phyloP scores from a whole-genome alignment of 768 basidiomycete species.

The Podaxis sp. region DNA sequence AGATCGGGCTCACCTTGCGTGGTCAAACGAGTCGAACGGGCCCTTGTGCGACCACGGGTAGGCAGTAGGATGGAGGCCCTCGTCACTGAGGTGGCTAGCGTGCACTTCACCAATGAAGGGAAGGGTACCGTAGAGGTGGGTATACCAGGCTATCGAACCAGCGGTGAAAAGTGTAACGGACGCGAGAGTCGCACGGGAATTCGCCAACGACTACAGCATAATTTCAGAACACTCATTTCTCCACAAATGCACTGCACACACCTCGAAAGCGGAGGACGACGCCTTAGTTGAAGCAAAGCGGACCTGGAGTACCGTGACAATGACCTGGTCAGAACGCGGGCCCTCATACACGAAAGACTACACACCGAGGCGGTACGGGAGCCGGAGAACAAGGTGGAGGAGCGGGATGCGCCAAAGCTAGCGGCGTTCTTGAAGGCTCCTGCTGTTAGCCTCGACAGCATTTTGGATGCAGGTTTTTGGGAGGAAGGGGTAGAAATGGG shows the following conservation, averaged over 20 bases:
- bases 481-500: conserved; percentile 36
- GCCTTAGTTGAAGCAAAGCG: conserved; percentile 73
- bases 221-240: conserved; percentile 13
- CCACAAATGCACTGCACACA: conserved; percentile 32
- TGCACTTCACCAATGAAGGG: conserved; percentile 92
- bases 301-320: conserved; percentile 42
- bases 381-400: conserved; percentile 37
- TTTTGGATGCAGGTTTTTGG: conserved; percentile 54
- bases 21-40: conserved; percentile 88
- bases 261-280: conserved; percentile 61
- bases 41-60: conserved; percentile 96
- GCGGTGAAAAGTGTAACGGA: conserved; percentile 76
- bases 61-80: conserved; percentile 84
- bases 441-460: conserved; percentile 82
- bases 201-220: conserved; percentile 53
- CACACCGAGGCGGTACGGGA: conserved; percentile 54
- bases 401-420: conserved; percentile 45
- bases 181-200: conserved; percentile 72
- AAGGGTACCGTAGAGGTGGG: conserved; percentile 86
- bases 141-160: conserved; percentile 96
- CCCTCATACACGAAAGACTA: conserved; percentile 17
- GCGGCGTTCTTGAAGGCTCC: conserved; percentile 64
- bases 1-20: conserved; percentile 73
- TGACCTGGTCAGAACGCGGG: conserved; percentile 22
- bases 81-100: conserved; percentile 90